These are phyloP conservation scores for Hypsizygus marmoreus DNA, from an alignment of 768 basidiomycete genomes.

Conservation along the genomic window DNA sequence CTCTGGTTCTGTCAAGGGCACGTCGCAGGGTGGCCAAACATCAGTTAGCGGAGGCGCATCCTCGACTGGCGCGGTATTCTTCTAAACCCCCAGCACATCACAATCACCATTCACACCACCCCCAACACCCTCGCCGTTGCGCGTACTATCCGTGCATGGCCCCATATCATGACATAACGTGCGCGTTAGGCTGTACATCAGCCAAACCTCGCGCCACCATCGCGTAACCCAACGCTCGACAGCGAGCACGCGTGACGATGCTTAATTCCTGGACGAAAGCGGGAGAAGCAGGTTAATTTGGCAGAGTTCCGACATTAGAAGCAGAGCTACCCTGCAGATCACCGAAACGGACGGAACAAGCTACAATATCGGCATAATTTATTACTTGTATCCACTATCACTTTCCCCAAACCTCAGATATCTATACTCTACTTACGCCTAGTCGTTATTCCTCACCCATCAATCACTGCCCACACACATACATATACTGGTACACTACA, in stretches of 20 bases:
- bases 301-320: conserved; percentile 21
- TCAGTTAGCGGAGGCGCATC: conserved; percentile 53
- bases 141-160: conserved; percentile 4
- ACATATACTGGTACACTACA: neutral
- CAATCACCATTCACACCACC: conserved; percentile 14
- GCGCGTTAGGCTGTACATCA: conserved; percentile 11
- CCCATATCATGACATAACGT: conserved; percentile 10
- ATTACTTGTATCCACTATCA: conserved; percentile 25
- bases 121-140: conserved; percentile 10
- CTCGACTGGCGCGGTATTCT: conserved; percentile 58
- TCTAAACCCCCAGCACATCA: conserved; percentile 40
- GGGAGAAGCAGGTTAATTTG: conserved; percentile 18
- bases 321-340: conserved; percentile 20
- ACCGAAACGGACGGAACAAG: conserved; percentile 30
- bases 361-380: conserved; percentile 6
- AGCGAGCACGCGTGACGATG: neutral
- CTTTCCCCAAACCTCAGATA: neutral
- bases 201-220: no score
- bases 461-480: neutral
- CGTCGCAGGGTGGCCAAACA: conserved; percentile 36
- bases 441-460: conserved; percentile 1
- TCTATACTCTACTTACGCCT: conserved; percentile 3
- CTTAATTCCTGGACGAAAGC: neutral
- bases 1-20: conserved; percentile 36
- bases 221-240: no score